A percentile compares a stretch with the other conserved stretches of the same genome.
phyloP scores from a whole-genome alignment of 495 filamentous ascomycete genomes.

The Hyaloscypha finlandica region DNA sequence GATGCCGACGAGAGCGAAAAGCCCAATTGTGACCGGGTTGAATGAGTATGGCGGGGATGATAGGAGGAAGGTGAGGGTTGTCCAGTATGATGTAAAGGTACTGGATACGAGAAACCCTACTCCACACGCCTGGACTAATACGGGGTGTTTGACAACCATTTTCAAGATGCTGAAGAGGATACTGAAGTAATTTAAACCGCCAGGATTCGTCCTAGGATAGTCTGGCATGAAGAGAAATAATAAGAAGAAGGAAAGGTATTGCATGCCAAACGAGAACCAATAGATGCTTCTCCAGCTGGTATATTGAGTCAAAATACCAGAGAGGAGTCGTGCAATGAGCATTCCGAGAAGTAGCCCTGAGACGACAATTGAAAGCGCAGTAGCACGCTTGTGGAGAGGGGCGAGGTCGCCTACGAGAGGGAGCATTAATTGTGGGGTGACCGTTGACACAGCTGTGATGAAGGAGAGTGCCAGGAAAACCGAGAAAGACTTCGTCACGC shows the following conservation, averaged over 20 bases:
- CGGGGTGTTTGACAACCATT: constrained; percentile 62
- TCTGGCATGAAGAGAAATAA: constrained; percentile 79
- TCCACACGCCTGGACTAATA: constrained; percentile 65
- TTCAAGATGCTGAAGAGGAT: constrained; percentile 64
- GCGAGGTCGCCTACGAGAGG: constrained; percentile 82
- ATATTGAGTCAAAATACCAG: constrained; percentile 72
- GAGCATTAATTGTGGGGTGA: constrained; percentile 85
- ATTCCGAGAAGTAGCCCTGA: constrained; percentile 79
- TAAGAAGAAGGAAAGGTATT: constrained; percentile 64
- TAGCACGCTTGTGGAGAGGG: constrained; percentile 65
- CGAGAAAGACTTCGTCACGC: constrained; percentile 64
- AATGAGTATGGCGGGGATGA: constrained; percentile 69
- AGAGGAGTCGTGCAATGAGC: constrained; percentile 74
- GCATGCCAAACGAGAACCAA: constrained; percentile 75
- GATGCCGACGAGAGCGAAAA: constrained; percentile 79
- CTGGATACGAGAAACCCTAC: constrained; percentile 56
- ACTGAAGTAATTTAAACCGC: constrained; percentile 61
- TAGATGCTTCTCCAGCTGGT: constrained; percentile 76
- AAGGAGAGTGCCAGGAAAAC: constrained; percentile 71
- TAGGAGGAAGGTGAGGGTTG: constrained; percentile 79
- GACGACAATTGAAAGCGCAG: constrained; percentile 69
- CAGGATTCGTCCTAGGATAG: constrained; percentile 73
- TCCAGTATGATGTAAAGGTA: constrained; percentile 77
- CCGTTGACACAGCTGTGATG: constrained; percentile 70
- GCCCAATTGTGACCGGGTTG: constrained; percentile 64